These are phyloP conservation scores for Blastobotrys malaysiensis DNA, from an alignment of 1,139 yeast genomes.

Conservation along the genomic window DNA sequence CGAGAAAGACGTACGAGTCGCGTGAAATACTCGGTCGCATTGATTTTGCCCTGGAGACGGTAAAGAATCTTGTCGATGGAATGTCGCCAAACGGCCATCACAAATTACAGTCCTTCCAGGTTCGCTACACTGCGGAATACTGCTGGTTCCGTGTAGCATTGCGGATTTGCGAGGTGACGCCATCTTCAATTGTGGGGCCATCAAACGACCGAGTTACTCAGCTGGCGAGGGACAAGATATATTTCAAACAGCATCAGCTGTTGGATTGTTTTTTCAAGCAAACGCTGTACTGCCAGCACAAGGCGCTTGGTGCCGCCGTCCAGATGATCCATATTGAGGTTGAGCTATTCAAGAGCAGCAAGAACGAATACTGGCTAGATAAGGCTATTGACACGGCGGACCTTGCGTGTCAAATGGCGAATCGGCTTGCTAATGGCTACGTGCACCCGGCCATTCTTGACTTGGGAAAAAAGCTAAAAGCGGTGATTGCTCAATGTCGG, in stretches of 20 bases:
- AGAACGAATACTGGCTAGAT: constrained; percentile 6
- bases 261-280: constrained; percentile 26
- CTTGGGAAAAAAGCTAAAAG: constrained; percentile 12
- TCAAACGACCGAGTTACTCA: not conserved
- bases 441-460: constrained; percentile 15
- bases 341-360: constrained; percentile 10
- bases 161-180: constrained; percentile 8
- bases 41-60: not conserved
- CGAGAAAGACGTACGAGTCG: constrained; percentile 1
- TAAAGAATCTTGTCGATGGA: not conserved
- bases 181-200: not conserved
- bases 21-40: constrained; percentile 9
- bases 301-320: constrained; percentile 22
- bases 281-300: constrained; percentile 18
- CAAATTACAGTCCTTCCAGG: not conserved
- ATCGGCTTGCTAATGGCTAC: not conserved
- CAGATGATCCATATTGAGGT: constrained; percentile 29
- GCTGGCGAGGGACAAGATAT: constrained; percentile 5
- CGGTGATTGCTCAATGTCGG: not conserved
- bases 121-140: constrained; percentile 5
- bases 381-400: constrained; percentile 6
- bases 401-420: not conserved
- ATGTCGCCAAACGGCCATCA: not conserved
- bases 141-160: constrained; percentile 13
- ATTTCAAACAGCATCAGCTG: constrained; percentile 14